Evolutionary conservation across 2,329 filamentous ascomycete genomes (phyloP), one percentile per base, ranked within the genome.

Genomic region (Teratosphaeria destructans): DNA sequence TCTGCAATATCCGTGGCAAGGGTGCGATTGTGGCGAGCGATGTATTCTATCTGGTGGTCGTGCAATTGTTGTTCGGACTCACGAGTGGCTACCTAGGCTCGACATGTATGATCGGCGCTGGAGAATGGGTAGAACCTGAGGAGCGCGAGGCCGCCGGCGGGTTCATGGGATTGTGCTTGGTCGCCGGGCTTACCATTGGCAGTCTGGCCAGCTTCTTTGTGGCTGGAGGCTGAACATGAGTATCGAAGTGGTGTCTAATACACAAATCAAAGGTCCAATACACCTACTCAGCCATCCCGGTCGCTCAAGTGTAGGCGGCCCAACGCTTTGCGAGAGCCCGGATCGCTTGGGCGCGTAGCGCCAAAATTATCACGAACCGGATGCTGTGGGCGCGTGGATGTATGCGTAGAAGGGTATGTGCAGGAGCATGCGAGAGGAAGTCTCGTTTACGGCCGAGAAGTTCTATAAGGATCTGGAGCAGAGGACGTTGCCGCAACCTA

Each of bases 161-260:
- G 1, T 97, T 97, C 72, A 97, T 99, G 94, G 88, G 89, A 3
- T 74, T 96, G 63, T 90, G 87, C 72, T 82, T 97, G n/a, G 89
- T 96, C 19, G 84, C 83, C 5, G 94, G 94, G 0, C 75, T 97
- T 74, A 84, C 90, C 1, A 80, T 81, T 27, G 94, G 94, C n/a
- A 97, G 93, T 75, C 74, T 97, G 67, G 73, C 95, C 71, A 97
- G 92, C 72, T 99, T 97, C 74, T 80, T 85, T 10, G 27, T 56
- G 14, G 84, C 84, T 63, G 82, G 86, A 56, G 67, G 68, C 5
- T 64, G 62, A 23, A 70, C 59, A 67, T 49, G 49, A 16, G 16
- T 3, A 26, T 39, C 7, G 35, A 32, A 11, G 19, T 29, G 52
- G 8, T 54, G 14, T 27, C 32, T n/a, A 19, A 23, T 23, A 23